A percentile compares a stretch with the other conserved stretches of the same genome.
Evolutionary conservation across 148 eudicot genomes (phyloP).

Genomic region (Agrostemma githago): DNA sequence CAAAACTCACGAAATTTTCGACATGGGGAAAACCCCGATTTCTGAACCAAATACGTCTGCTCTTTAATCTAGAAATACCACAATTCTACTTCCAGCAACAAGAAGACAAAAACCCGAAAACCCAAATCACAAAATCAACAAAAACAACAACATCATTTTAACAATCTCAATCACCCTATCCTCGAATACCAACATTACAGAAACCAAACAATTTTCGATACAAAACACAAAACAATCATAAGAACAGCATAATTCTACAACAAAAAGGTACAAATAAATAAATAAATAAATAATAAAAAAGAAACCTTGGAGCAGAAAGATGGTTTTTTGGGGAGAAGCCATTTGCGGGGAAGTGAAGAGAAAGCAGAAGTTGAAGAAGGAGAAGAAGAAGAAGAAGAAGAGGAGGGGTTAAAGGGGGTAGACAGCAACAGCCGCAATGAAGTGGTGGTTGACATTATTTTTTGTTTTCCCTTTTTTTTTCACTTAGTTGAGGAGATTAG

Average conservation of each 20-base stretch:
- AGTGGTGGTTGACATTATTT: slow-evolving; percentile 31
- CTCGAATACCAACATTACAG: background rate
- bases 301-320: slow-evolving; percentile 27
- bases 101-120: slow-evolving; percentile 2
- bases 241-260: background rate
- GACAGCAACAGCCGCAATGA: slow-evolving; percentile 37
- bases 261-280: background rate
- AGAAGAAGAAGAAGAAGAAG: slow-evolving; percentile 17
- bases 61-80: background rate
- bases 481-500: background rate
- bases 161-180: slow-evolving; percentile 1
- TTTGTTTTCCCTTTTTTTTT: background rate
- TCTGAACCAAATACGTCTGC: background rate
- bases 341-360: slow-evolving; percentile 21
- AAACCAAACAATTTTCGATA: background rate
- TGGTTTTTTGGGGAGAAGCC: slow-evolving; percentile 26
- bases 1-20: slow-evolving; percentile 1
- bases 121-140: background rate
- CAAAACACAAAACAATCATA: background rate
- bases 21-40: background rate
- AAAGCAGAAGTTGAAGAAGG: slow-evolving; percentile 20
- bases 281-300: slow-evolving; percentile 8
- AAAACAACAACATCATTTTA: background rate
- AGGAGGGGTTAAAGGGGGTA: slow-evolving; percentile 25
- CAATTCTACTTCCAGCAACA: slow-evolving; percentile 1